Conservation (phyloP, 306 rosid genomes). For the Trifolium pratense region DNA sequence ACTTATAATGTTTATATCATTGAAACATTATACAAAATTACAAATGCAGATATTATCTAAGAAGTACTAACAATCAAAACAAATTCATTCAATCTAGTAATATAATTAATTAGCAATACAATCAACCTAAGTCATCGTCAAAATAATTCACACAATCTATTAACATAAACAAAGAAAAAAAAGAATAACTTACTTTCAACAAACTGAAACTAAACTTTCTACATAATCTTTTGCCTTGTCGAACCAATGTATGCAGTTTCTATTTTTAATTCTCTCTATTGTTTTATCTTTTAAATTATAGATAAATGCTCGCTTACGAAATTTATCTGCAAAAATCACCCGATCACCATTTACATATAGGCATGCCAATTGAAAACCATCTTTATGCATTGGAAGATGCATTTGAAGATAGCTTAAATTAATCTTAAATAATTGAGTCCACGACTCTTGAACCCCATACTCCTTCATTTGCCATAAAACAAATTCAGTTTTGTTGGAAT, state of each 20-base stretch:
- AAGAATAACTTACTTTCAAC: not conserved
- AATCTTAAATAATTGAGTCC: not conserved
- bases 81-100: too few species aligned
- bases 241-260: not conserved
- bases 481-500: not conserved
- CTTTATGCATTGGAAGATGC: not conserved
- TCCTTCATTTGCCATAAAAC: slow-evolving; percentile 22
- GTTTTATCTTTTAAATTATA: not conserved
- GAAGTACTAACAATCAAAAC: not conserved
- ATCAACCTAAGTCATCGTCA: too few species aligned
- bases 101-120: too few species aligned
- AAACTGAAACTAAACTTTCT: not conserved
- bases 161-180: too few species aligned
- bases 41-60: too few species aligned
- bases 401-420: too few species aligned
- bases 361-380: not conserved
- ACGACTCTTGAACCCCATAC: not conserved
- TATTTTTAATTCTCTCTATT: not conserved
- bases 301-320: not conserved
- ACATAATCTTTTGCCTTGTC: not conserved
- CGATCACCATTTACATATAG: not conserved
- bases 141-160: too few species aligned
- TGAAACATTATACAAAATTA: too few species aligned
- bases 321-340: not conserved
- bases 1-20: too few species aligned